phyloP scores from a whole-genome alignment of 345 rosid species.

The Populus tremula region DNA sequence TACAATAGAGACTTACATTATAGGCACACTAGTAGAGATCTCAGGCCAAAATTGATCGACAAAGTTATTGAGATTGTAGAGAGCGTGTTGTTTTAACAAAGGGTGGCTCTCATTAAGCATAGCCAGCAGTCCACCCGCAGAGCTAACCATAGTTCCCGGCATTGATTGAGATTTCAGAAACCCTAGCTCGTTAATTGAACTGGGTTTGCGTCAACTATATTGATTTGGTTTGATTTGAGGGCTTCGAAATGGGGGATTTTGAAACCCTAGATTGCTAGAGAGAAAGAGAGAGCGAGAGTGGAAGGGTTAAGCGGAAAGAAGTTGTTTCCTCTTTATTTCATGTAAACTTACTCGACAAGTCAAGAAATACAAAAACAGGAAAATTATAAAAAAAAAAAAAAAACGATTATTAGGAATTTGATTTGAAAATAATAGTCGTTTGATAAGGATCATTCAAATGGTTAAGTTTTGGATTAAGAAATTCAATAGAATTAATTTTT shows the following conservation, averaged over 20 bases:
- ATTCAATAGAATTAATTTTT: no score
- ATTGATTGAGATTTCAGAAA: conserved; percentile 16
- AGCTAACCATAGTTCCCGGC: conserved; percentile 82
- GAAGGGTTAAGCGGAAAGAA: no score
- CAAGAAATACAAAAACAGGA: background rate
- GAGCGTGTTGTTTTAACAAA: conserved; percentile 81
- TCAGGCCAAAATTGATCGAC: conserved; percentile 98
- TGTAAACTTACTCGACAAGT: conserved; percentile 21
- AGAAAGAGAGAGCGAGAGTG: background rate
- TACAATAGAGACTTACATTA: conserved; percentile 49
- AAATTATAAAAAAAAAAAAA: no score
- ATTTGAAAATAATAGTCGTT: no score
- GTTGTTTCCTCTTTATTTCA: background rate
- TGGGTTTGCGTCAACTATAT: background rate
- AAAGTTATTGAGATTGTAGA: conserved; percentile 71
- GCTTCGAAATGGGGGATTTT: background rate
- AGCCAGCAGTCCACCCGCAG: conserved; percentile 89
- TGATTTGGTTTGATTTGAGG: background rate
- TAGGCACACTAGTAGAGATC: conserved; percentile 97
- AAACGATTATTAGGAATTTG: no score
- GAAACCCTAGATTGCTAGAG: background rate
- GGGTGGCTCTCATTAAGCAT: conserved; percentile 94
- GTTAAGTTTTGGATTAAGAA: no score
- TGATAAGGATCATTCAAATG: no score
- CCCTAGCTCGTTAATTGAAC: background rate